phyloP scores from a whole-genome alignment of 2,329 filamentous ascomycete species.

The Calonectria pauciramosa region DNA sequence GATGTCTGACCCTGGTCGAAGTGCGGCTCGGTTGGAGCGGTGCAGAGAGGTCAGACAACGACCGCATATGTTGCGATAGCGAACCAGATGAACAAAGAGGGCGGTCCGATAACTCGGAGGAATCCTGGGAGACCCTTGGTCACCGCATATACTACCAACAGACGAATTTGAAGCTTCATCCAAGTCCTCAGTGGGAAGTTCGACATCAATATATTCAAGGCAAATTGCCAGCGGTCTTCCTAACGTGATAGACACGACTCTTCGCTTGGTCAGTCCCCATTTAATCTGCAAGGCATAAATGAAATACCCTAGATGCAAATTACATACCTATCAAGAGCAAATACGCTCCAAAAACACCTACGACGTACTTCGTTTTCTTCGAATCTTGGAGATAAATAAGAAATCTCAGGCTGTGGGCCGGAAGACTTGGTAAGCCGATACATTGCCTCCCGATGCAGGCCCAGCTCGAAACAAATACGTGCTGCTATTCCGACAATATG shows the following conservation, averaged over 20 bases:
- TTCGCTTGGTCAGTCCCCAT: not conserved
- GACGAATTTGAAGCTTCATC: slow-evolving; percentile 7
- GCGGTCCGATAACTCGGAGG: slow-evolving; percentile 37
- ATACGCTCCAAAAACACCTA: slow-evolving; percentile 59
- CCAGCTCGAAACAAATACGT: slow-evolving; percentile 56
- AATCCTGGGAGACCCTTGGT: slow-evolving; percentile 3
- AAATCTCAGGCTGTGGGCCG: slow-evolving; percentile 2
- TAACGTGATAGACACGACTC: slow-evolving; percentile 49
- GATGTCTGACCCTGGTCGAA: slow-evolving; percentile 33
- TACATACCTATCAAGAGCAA: slow-evolving; percentile 55
- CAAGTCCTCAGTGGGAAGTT: slow-evolving; percentile 45
- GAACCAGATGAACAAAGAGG: slow-evolving; percentile 56
- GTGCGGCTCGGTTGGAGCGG: slow-evolving; percentile 35
- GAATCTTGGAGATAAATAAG: slow-evolving; percentile 16
- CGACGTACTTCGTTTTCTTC: slow-evolving; percentile 52
- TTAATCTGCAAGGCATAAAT: not conserved
- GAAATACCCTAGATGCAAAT: not conserved
- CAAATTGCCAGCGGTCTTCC: slow-evolving; percentile 56
- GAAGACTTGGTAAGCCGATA: slow-evolving; percentile 47
- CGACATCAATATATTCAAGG: slow-evolving; percentile 57
- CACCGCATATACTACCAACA: not conserved
- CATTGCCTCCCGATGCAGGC: slow-evolving; percentile 52
- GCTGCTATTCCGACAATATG: slow-evolving; percentile 59
- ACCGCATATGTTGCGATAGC: slow-evolving; percentile 57
- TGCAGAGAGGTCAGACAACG: slow-evolving; percentile 53